Evolutionary conservation across 768 basidiomycete species (phyloP), one percentile per base, ranked within the genome.

Genomic region (Leccinum incarnatum): DNA sequence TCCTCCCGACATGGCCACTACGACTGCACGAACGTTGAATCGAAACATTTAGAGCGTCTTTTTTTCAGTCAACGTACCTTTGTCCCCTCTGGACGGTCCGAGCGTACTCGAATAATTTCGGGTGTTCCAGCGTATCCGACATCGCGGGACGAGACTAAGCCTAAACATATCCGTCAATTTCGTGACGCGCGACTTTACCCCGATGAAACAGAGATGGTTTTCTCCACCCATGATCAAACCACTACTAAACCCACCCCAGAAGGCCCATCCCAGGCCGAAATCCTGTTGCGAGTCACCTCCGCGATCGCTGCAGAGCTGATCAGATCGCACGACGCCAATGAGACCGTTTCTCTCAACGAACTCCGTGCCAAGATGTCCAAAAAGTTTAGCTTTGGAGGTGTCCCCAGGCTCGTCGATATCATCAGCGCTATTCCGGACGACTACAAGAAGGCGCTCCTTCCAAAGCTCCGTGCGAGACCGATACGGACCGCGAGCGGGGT

Each of bases 361-460:
- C 81, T 98, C 50, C 89, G 96, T 45, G 81, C 89, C 45, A 87
- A 87, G 66, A 82, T 95, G 74, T 91, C 92, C 72, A 98, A 98
- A 78, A 95, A 95, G 73, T 87, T 86, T 70, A 86, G 84, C 5
- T 89, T 87, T 66, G 86, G 89, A 36, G 91, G 91, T 30, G 89
- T 96, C 0, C 97, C 97, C 0, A 76, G 97, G 49, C 82, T 99
- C 19, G 96, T 98, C 48, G 97, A 99, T 72, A 98, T 99, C 68
- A 94, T 99, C 74, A 93, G 93, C 62, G 97, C 97, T 37, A 96
- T 98, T 52, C 97, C 97, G 17, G 95, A 98, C 72, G 95, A 97
- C 55, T 94, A 95, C 77, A 95, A 95, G 75, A 93, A 93, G 65
- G 89, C 89, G 6, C 74, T 99, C 21, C 73, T 98, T 54, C 94